phyloP scores from a whole-genome alignment of 257 asterid genomes.

The Verbascum thapsus region DNA sequence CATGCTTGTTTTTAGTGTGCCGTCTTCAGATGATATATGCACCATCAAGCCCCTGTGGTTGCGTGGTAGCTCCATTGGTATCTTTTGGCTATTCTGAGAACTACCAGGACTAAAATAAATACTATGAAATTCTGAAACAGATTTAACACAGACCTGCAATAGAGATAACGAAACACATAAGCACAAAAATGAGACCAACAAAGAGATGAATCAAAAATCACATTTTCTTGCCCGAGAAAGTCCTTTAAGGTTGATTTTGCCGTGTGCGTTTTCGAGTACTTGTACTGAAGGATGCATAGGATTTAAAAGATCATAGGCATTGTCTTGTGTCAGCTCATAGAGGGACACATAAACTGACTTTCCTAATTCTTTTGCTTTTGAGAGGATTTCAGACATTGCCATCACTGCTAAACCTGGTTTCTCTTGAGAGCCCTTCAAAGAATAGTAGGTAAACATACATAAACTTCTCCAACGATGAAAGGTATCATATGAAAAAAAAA shows the following conservation, averaged over 20 bases:
- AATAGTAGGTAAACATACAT: slow-evolving; percentile 10
- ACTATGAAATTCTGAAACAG: slow-evolving; percentile 50
- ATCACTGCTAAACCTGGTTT: slow-evolving; percentile 69
- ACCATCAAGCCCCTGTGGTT: slow-evolving; percentile 71
- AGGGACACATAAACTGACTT: slow-evolving; percentile 56
- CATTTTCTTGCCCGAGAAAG: slow-evolving; percentile 65
- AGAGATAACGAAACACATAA: slow-evolving; percentile 25
- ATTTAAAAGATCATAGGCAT: slow-evolving; percentile 66
- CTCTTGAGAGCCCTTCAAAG: slow-evolving; percentile 56
- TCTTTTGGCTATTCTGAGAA: slow-evolving; percentile 42
- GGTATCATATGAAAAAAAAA: neutral
- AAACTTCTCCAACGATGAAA: slow-evolving; percentile 2
- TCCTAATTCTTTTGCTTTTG: slow-evolving; percentile 45
- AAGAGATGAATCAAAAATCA: neutral
- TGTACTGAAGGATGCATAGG: slow-evolving; percentile 54
- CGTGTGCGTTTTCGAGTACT: slow-evolving; percentile 69
- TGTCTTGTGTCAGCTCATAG: slow-evolving; percentile 68
- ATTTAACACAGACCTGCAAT: slow-evolving; percentile 56
- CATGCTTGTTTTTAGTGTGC: slow-evolving; percentile 37
- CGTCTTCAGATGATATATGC: slow-evolving; percentile 48
- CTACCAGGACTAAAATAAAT: slow-evolving; percentile 37
- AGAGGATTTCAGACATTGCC: slow-evolving; percentile 70
- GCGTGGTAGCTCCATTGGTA: slow-evolving; percentile 43
- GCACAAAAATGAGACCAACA: neutral
- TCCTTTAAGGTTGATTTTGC: slow-evolving; percentile 74